Conservation (phyloP, 805 yeast species). For the Saccharomyces paradoxus region DNA sequence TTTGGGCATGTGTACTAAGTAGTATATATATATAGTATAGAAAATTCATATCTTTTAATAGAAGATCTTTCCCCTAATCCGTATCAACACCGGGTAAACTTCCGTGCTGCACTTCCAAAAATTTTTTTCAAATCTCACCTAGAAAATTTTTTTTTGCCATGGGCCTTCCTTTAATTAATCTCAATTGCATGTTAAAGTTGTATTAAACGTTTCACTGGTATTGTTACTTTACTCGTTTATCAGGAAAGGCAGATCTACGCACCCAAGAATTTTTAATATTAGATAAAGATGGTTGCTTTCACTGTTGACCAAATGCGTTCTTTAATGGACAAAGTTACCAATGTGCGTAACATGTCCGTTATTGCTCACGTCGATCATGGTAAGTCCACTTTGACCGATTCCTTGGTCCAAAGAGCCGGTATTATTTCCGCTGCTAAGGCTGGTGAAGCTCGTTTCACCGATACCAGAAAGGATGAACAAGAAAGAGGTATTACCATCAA, state of each 20-base stretch:
- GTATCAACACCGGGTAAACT: neutral
- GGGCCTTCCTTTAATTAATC: conserved; percentile 5
- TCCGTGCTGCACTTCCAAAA: neutral
- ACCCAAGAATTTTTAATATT: neutral
- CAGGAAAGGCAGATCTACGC: neutral
- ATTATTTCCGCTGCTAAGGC: conserved; percentile 98
- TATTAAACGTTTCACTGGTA: neutral
- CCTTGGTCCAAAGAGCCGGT: conserved; percentile 98
- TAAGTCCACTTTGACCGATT: conserved; percentile 97
- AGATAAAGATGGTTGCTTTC: conserved; percentile 34
- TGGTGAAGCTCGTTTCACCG: conserved; percentile 99
- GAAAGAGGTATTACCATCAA: conserved; percentile 99
- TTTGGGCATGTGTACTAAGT: conserved; percentile 58
- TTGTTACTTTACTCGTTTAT: neutral
- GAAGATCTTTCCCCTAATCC: neutral
- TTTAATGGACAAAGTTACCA: conserved; percentile 98
- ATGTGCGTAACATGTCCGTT: conserved; percentile 99
- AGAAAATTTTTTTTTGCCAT: conserved; percentile 8
- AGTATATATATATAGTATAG: neutral
- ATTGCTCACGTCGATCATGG: conserved; percentile 99
- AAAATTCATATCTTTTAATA: neutral
- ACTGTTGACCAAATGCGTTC: conserved; percentile 88
- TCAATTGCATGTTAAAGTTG: neutral
- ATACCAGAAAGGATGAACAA: conserved; percentile 99
- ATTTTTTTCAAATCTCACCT: neutral